Evolutionary conservation across 352 stramenopile genomes (phyloP), one percentile per base, ranked within the genome.

Genomic region (Lagenidium sp.): DNA sequence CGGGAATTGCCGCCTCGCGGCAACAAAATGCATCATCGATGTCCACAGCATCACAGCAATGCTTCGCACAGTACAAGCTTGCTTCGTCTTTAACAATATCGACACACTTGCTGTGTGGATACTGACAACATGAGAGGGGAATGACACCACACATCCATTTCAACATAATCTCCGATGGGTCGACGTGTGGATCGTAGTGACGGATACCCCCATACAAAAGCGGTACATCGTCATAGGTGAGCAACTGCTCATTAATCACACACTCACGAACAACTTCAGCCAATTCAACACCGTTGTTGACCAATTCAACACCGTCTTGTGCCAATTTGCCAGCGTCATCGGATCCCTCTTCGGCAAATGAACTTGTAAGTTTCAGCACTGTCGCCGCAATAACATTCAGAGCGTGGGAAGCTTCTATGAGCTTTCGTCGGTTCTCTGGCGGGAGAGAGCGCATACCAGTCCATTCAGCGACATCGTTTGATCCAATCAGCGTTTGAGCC

Each of bases 151-250:
- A 52, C 18, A 87, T 60, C 75, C 75, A 87, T 39, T 42, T 46
- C 21, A 77, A 72, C 16, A 87, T 18, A 20, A 87, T 77, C 44
- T 87, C 71, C 2, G 42, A 56, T 4, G 68, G 58, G 20, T 77
- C 50, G 40, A 83, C 81, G 2, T 35, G 23, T 6, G 36, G 39
- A 24, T 85, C 69, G 20, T 87, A 87, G 41, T 87, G 75, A 3
- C 57, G 62, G 15, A 87, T 82, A 0, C 65, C 75, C 6, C 55
- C 37, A 25, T 79, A 58, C 6, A 87, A 48, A 13, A 23, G 10
- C 1, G 18, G 28, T 6, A 87, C 66, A 22, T 72, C 53, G 11
- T 32, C 38, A 4, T 60, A 66, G 3, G 6, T 53, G 8, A 84
- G 20, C 21, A n/a, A n/a, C n/a, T n/a, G n/a, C n/a, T n/a, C n/a